phyloP scores from a whole-genome alignment of 371 early-diverging fungal species.

The Lichtheimia corymbifera region DNA sequence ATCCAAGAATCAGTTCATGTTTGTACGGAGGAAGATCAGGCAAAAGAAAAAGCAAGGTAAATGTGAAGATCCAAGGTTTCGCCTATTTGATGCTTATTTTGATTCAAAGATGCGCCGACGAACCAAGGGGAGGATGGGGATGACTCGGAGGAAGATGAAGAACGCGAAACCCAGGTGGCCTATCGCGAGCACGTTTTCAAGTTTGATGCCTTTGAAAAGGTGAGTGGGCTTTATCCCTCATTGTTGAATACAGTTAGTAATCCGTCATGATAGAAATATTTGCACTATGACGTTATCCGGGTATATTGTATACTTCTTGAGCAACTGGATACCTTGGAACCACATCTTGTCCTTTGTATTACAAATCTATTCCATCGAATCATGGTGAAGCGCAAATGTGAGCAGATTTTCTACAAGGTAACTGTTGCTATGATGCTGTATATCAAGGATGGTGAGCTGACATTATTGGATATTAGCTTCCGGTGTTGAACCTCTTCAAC shows the following conservation, averaged over 20 bases:
- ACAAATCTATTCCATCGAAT: constrained; percentile 69
- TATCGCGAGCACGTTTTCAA: constrained; percentile 56
- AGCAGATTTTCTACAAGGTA: constrained; percentile 63
- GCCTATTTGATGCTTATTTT: too few species aligned
- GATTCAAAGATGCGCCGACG: background rate
- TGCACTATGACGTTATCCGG: constrained; percentile 45
- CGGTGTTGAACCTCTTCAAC: constrained; percentile 65
- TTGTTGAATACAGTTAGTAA: background rate
- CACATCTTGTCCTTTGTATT: constrained; percentile 51
- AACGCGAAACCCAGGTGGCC: constrained; percentile 26
- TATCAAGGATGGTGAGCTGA: background rate
- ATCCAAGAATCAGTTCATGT: constrained; percentile 53
- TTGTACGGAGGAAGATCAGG: constrained; percentile 44
- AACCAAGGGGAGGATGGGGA: constrained; percentile 19
- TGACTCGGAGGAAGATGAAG: constrained; percentile 31
- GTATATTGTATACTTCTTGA: constrained; percentile 61
- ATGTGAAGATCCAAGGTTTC: background rate
- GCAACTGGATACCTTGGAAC: constrained; percentile 44
- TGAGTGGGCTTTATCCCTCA: constrained; percentile 19
- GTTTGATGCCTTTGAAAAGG: constrained; percentile 62
- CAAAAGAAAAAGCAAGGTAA: constrained; percentile 14
- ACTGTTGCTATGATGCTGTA: background rate
- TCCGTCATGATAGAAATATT: constrained; percentile 46
- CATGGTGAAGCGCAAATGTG: constrained; percentile 61
- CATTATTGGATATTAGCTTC: constrained; percentile 33